phyloP scores from a whole-genome alignment of 2,329 filamentous ascomycete genomes.

The Fusarium illudens region DNA sequence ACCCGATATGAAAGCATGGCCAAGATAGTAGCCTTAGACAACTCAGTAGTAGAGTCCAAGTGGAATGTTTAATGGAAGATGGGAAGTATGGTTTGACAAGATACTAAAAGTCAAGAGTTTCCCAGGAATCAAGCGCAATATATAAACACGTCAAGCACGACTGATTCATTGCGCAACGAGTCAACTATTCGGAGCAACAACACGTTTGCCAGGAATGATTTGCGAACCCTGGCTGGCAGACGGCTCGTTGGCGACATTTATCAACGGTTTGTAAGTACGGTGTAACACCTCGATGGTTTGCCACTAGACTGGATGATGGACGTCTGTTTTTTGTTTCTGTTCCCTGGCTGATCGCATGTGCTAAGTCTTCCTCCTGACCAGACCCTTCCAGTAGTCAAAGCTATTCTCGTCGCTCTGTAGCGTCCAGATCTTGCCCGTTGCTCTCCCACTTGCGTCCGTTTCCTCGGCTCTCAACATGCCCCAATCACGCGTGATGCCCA shows the following conservation, averaged over 20 bases:
- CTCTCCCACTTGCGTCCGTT: constrained; percentile 73
- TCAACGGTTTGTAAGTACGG: not conserved
- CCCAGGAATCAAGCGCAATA: not conserved
- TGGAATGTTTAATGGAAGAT: not conserved
- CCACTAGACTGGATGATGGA: not conserved
- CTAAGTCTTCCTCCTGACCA: constrained; percentile 81
- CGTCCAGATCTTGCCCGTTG: constrained; percentile 80
- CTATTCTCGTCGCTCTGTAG: constrained; percentile 97
- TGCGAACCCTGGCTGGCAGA: not conserved
- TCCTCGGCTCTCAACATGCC: constrained; percentile 88
- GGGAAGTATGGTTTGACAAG: not conserved
- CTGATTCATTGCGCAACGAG: constrained; percentile 14
- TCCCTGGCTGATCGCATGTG: not conserved
- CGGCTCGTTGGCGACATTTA: not conserved
- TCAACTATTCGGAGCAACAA: not conserved
- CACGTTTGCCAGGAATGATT: not conserved
- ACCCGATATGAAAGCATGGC: not conserved
- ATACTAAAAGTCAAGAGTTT: not conserved
- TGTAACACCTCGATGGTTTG: not conserved
- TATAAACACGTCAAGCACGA: not conserved
- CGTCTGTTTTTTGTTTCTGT: not conserved
- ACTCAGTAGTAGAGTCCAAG: not conserved
- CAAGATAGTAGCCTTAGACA: not conserved
- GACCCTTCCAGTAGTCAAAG: constrained; percentile 94
- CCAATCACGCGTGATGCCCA: constrained; percentile 92